Evolutionary conservation across 75 land plant species (phyloP), one percentile per base, ranked within the genome.

Genomic region (Pinus taeda): DNA sequence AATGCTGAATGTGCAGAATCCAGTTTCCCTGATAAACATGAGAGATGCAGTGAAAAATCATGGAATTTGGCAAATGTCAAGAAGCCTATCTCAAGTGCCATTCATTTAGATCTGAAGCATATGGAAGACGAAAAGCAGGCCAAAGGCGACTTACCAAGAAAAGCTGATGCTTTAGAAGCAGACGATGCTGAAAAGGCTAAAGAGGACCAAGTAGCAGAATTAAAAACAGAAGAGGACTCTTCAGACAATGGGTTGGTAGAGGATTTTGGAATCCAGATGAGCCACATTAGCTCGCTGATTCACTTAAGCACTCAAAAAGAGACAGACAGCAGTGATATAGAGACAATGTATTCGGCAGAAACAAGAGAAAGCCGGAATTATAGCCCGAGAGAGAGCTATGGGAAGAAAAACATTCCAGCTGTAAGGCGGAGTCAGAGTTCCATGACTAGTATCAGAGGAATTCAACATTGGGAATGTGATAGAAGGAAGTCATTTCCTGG

Each of bases 301-400:
- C 57, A 73, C 13, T 37, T 37, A 73, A 55, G 59, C 74, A 55
- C 33, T 73, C 59, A 73, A 15, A 22, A 29, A 73, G 55, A 73
- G 18, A 73, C 74, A 26, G 57, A 85, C 53, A 84, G 83, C 81
- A 90, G 91, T 80, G 93, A 91, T 60, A 86, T 74, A 13, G 91
- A 89, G 65, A 89, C 91, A 3, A 88, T 91, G 89, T 91, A 91
- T 76, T 91, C 93, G 20, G 91, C 93, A n/a, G 91, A 91, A 74
- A 91, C 93, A 15, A 89, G 87, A 78, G 91, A 91, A 77, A 91
- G 93, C 67, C 82, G 93, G 30, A 91, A 91, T 72, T 89, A 81
- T 55, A 91, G 85, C 60, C 89, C 91, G 12, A 86, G 80, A 70
- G 85, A 86, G 59, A 77, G 71, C 20, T 49, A 15, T 24, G 58